These are phyloP conservation scores for Dendrocalamus sinicus DNA, from an alignment of 176 grass and related monocot species.

Conservation along the genomic window DNA sequence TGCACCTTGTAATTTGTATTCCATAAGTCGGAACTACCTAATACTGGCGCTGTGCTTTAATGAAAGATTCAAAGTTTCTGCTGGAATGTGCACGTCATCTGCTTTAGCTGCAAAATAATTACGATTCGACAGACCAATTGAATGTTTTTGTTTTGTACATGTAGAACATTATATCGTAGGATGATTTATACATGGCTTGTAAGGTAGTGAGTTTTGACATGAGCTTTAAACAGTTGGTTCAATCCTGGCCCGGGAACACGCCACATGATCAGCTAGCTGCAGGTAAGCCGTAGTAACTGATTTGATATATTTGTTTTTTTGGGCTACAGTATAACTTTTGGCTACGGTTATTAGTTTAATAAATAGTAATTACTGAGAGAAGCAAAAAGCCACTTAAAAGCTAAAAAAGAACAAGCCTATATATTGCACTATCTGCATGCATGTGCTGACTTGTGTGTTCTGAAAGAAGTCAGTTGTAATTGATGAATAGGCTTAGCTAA, in stretches of 20 bases:
- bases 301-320: too few species aligned
- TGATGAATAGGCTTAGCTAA: neutral
- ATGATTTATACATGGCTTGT: neutral
- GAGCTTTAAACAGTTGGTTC: neutral
- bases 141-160: neutral
- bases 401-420: too few species aligned
- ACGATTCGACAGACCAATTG: neutral
- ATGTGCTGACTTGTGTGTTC: neutral
- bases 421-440: neutral
- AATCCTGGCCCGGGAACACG: neutral
- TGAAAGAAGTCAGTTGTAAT: neutral
- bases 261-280: neutral
- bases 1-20: constrained; percentile 41
- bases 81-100: constrained; percentile 22
- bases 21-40: constrained; percentile 7
- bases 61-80: constrained; percentile 12
- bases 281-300: neutral
- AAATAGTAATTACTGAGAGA: too few species aligned
- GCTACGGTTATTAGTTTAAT: too few species aligned
- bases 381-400: too few species aligned
- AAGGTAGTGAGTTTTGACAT: neutral
- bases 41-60: constrained; percentile 13
- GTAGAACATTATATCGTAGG: neutral
- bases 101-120: neutral
- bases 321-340: rapidly evolving